Percentiles rank a stretch among this genome's conserved stretches.
phyloP scores from a whole-genome alignment of 1,284 basidiomycete species.

The Heliocybe sulcata region DNA sequence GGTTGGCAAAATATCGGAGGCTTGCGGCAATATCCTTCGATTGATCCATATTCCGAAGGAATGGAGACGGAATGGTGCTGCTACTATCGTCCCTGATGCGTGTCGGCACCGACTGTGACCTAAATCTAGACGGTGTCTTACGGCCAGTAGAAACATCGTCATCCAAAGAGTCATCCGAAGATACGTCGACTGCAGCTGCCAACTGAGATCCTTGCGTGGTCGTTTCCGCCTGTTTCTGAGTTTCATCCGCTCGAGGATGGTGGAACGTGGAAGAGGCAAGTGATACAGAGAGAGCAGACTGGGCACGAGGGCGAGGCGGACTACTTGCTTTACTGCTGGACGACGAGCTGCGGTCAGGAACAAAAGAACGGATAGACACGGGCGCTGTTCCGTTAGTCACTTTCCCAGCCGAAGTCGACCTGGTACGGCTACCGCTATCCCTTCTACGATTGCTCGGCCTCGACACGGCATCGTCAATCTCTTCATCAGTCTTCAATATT shows the following conservation, averaged over 20 bases:
- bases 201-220: background rate
- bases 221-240: background rate
- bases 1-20: slow-evolving; percentile 52
- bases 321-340: background rate
- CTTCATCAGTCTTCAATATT: slow-evolving; percentile 16
- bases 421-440: slow-evolving; percentile 7
- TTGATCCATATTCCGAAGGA: slow-evolving; percentile 55
- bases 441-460: slow-evolving; percentile 34
- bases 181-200: slow-evolving; percentile 1
- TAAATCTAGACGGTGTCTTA: background rate
- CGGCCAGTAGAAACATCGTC: background rate
- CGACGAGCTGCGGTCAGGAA: slow-evolving; percentile 24
- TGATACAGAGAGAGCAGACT: slow-evolving; percentile 64
- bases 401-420: slow-evolving; percentile 6
- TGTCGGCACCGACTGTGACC: background rate
- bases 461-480: slow-evolving; percentile 13
- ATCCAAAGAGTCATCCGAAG: background rate
- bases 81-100: background rate
- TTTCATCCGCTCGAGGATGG: slow-evolving; percentile 31
- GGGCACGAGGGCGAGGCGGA: background rate
- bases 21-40: slow-evolving; percentile 58
- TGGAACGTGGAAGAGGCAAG: slow-evolving; percentile 55
- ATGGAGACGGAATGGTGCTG: slow-evolving; percentile 29
- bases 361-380: slow-evolving; percentile 46
- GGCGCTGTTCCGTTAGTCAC: slow-evolving; percentile 20